phyloP scores from a whole-genome alignment of 2,329 filamentous ascomycete species.

The Paraphaeosphaeria minitans region DNA sequence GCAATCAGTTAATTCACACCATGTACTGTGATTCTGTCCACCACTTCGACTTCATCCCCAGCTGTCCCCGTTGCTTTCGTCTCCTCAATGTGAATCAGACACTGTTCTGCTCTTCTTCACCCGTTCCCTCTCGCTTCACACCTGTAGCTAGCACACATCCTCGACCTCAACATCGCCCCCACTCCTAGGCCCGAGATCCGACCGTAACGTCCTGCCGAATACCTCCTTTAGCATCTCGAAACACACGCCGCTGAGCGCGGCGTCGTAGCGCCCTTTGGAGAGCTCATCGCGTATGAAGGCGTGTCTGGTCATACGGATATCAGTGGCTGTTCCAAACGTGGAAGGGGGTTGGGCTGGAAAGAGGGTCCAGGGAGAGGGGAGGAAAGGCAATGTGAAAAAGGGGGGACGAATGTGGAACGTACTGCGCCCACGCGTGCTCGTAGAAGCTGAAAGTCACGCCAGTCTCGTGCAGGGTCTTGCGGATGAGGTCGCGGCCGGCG shows the following conservation, averaged over 20 bases:
- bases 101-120: no score
- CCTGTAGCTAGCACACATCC: constrained; percentile 63
- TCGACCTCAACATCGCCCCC: constrained; percentile 67
- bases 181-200: constrained; percentile 74
- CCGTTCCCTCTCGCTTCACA: background rate
- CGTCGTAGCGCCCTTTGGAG: constrained; percentile 92
- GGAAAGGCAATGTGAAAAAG: no score
- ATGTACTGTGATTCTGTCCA: no score
- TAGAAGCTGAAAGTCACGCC: constrained; percentile 80
- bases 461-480: constrained; percentile 77
- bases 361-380: no score
- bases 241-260: constrained; percentile 82
- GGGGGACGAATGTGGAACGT: no score
- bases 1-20: no score
- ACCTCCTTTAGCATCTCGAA: constrained; percentile 89
- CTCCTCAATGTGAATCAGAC: no score
- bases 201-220: constrained; percentile 77
- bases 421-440: constrained; percentile 88
- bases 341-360: no score
- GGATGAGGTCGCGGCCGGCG: constrained; percentile 80
- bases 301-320: constrained; percentile 52
- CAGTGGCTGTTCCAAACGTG: no score
- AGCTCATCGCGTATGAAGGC: constrained; percentile 93
- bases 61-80: no score
- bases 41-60: no score